Evolutionary conservation across 2,329 filamentous ascomycete species (phyloP).

Genomic region (Acrocalymma vagum): DNA sequence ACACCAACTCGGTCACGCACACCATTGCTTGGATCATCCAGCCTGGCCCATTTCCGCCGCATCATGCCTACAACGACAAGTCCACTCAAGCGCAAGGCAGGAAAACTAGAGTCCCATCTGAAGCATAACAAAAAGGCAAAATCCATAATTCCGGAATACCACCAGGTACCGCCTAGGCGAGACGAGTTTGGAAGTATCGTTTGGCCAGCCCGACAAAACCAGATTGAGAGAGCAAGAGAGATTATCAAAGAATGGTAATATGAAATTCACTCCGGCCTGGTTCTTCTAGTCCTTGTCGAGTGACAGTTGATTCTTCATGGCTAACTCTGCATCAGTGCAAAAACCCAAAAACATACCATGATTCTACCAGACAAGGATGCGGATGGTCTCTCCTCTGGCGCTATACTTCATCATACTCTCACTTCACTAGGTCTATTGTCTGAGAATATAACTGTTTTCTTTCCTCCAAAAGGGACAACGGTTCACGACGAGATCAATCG

Average conservation of each 20-base stretch:
- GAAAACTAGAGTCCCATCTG: conserved; percentile 19
- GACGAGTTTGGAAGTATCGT: conserved; percentile 55
- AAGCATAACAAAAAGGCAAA: conserved; percentile 38
- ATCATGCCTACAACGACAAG: conserved; percentile 29
- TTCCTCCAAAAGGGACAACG: conserved; percentile 66
- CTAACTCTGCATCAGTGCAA: too few relatives aligned
- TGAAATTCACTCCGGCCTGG: neutral
- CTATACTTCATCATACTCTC: conserved; percentile 69
- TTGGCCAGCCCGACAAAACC: conserved; percentile 68
- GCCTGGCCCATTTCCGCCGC: too few relatives aligned
- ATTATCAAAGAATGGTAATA: conserved; percentile 67
- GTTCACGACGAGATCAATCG: conserved; percentile 66
- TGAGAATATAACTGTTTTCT: conserved; percentile 64
- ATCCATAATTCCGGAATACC: conserved; percentile 38
- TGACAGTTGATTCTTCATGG: conserved; percentile 12
- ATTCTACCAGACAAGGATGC: conserved; percentile 76
- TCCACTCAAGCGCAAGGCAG: conserved; percentile 40
- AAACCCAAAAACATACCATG: conserved; percentile 60
- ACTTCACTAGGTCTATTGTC: conserved; percentile 64
- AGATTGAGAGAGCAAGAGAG: conserved; percentile 63
- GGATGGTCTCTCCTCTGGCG: conserved; percentile 71
- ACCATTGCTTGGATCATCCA: too few relatives aligned
- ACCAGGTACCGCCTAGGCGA: conserved; percentile 34
- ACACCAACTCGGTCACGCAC: too few relatives aligned
- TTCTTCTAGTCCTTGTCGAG: too few relatives aligned